phyloP scores from a whole-genome alignment of 176 grass and related monocot species.

The Rhipidocladum racemiflorum region DNA sequence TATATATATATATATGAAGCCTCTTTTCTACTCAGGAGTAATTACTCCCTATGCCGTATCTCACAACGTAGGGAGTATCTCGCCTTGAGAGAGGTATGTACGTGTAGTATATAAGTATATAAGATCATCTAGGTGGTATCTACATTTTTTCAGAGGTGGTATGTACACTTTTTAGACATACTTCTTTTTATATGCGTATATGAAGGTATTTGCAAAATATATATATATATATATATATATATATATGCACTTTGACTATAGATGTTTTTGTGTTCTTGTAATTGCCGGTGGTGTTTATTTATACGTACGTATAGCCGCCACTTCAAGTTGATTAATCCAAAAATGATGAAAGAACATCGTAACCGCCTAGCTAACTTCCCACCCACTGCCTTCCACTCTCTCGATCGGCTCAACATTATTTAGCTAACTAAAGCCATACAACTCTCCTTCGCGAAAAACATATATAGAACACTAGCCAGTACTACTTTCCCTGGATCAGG shows the following conservation, averaged over 20 bases:
- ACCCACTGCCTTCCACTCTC: constrained; percentile 5
- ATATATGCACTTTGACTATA: not conserved
- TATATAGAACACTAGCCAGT: not conserved
- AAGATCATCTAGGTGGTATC: no score
- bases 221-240: no score
- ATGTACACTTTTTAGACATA: no score
- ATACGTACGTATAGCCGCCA: not conserved
- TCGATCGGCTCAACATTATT: constrained; percentile 28
- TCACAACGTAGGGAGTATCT: no score
- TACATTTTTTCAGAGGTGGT: no score
- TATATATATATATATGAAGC: no score
- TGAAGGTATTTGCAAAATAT: no score
- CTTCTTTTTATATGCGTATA: no score
- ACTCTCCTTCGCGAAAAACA: constrained; percentile 30
- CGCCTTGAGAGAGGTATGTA: no score
- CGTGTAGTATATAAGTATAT: no score
- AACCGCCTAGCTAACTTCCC: constrained; percentile 28
- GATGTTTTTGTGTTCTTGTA: constrained; percentile 8
- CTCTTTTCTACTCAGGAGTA: no score
- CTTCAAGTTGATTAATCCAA: constrained; percentile 28
- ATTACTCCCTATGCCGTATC: no score
- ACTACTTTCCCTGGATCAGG: not conserved
- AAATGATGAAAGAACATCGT: constrained; percentile 35
- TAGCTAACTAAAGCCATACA: constrained; percentile 24
- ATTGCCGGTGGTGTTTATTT: constrained; percentile 23